Base-by-base conservation (phyloP, 2,329 filamentous ascomycete genomes). In the Talaromyces sp. region DNA sequence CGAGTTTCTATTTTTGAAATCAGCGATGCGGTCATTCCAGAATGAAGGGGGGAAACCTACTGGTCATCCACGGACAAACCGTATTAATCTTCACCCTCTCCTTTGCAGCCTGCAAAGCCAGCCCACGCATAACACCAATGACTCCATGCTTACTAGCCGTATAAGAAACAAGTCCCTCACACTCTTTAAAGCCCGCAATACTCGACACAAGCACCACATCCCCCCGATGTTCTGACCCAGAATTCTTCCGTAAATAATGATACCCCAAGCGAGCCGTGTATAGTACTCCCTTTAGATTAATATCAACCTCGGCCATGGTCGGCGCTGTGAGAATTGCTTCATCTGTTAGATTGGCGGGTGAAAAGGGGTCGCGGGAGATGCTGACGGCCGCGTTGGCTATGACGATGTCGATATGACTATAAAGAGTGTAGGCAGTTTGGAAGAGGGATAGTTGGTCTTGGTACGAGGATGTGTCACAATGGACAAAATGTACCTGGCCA, bases 81-180 rank as follows among this genome's bases (percentile, higher is more conserved):
- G 54, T 56, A 32, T 66, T 66, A 32, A 64, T 55, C 17, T 55
- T 56, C 27, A 63, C 58, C 24, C 63, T 58, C 29, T 56, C 52
- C 29, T 56, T 55, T 17, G 29, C 62, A 2, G 63, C 61, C n/a
- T 63, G 59, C 19, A 65, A 35, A 38, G 66, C 64, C 21, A 69
- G 31, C 52, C 27, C 64, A 59, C 68, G 61, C 64, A 68, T 63
- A 13, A 68, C 52, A 7, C 68, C 68, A 54, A 70, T 53, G 14
- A 69, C 64, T 1, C 68, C 68, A 46, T 69, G 65, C 58, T 70
- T 70, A 54, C 66, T 67, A 6, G 66, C 66, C 4, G 63, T 66
- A 57, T 68, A 67, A 11, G 63, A 59, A 21, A 57, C 61, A 32
- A 66, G 52, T 4, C 65, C 65, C 13, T 61, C 60, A 43, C 62